phyloP scores from a whole-genome alignment of 352 stramenopile species.

The Phytopythium ostracodes region DNA sequence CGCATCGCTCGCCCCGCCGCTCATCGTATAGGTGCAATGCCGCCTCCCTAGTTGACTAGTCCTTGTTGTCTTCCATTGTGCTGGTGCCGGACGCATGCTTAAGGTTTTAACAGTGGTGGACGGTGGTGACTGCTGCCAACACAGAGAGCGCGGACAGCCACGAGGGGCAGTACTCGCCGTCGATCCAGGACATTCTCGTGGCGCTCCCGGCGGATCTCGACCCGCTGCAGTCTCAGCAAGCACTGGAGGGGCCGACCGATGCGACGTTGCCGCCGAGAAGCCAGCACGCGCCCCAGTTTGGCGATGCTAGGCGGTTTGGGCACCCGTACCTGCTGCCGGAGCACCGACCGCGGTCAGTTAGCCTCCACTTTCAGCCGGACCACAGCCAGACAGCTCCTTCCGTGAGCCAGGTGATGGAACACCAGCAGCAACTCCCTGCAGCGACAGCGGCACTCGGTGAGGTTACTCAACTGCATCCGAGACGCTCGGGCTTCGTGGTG shows the following conservation, averaged over 20 bases:
- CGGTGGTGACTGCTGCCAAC: not conserved
- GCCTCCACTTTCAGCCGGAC: not conserved
- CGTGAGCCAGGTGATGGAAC: not conserved
- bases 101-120: not conserved
- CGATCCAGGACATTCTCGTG: slow-evolving; percentile 12
- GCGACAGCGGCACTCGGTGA: not conserved
- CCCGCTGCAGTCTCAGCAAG: not conserved
- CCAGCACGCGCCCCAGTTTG: not conserved
- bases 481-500: not conserved
- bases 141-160: not conserved
- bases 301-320: not conserved
- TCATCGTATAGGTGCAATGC: not conserved
- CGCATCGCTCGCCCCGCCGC: not conserved
- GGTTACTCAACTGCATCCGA: not conserved
- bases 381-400: not conserved
- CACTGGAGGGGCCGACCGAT: not conserved
- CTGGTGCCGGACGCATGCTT: not conserved
- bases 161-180: slow-evolving; percentile 5
- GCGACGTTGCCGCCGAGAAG: not conserved
- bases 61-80: not conserved
- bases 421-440: not conserved
- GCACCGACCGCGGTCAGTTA: not conserved
- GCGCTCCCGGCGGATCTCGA: slow-evolving; percentile 1
- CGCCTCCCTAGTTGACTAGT: not conserved
- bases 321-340: not conserved